Conservation (phyloP, 1,139 yeast genomes). For the Debaryomycetaceae sp. region DNA sequence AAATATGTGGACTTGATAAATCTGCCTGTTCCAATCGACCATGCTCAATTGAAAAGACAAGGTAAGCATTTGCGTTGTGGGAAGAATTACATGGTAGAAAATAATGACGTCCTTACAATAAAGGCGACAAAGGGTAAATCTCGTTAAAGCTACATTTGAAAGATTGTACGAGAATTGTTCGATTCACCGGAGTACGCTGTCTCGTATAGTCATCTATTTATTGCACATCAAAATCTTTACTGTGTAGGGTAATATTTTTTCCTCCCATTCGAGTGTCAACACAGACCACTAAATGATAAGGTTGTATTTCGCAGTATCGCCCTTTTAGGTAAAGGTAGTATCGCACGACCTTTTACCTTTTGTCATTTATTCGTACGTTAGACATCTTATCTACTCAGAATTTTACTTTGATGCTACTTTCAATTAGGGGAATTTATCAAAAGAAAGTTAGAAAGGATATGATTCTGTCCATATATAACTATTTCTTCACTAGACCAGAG, state of each 20-base stretch:
- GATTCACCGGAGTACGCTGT: too few species aligned
- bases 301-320: neutral
- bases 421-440: constrained; percentile 1
- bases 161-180: too few species aligned
- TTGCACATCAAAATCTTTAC: neutral
- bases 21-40: constrained; percentile 40
- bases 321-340: neutral
- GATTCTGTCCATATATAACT: constrained; percentile 15
- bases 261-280: neutral
- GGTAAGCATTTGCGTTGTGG: constrained; percentile 62
- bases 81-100: constrained; percentile 68
- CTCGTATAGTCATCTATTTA: neutral
- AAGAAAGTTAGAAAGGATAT: constrained; percentile 6
- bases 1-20: constrained; percentile 65
- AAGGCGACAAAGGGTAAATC: constrained; percentile 47
- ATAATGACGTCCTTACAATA: constrained; percentile 71
- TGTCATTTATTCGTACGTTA: neutral
- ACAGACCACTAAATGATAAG: neutral
- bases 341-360: neutral
- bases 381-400: neutral
- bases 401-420: constrained; percentile 4
- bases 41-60: constrained; percentile 38
- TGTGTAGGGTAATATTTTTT: neutral
- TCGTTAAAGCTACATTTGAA: constrained; percentile 1
- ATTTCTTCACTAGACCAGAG: constrained; percentile 8